Conservation (phyloP, 306 rosid species). For the Gastrolobium villosum region DNA sequence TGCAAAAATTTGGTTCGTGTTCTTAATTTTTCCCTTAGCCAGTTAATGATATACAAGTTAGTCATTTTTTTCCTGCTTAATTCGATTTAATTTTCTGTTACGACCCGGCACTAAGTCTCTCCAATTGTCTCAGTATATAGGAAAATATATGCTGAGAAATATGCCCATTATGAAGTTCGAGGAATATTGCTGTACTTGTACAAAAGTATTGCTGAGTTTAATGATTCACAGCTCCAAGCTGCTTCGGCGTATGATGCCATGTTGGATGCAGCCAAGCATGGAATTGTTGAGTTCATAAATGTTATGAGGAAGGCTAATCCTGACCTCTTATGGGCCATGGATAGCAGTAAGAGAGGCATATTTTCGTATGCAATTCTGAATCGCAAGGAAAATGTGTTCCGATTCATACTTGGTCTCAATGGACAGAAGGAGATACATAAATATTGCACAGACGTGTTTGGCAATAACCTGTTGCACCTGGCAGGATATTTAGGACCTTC, state of each 20-base stretch:
- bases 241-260: background rate
- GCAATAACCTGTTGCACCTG: constrained; percentile 33
- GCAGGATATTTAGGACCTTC: constrained; percentile 42
- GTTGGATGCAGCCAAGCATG: constrained; percentile 35
- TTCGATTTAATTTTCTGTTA: background rate
- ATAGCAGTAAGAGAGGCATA: constrained; percentile 32
- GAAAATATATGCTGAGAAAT: background rate
- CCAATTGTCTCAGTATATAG: background rate
- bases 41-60: too few relatives aligned
- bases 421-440: constrained; percentile 15
- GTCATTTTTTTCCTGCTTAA: background rate
- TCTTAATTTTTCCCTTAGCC: too few relatives aligned
- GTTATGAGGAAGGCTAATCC: background rate
- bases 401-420: background rate
- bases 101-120: background rate
- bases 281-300: constrained; percentile 34
- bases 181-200: background rate
- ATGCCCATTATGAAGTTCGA: background rate
- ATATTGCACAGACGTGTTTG: background rate
- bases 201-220: background rate
- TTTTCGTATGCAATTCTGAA: constrained; percentile 37
- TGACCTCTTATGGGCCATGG: background rate
- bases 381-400: constrained; percentile 23
- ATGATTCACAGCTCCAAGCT: background rate
- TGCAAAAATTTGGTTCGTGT: too few relatives aligned